Base-by-base conservation (phyloP, 179 eudicot genomes). In the Nepenthes alata region DNA sequence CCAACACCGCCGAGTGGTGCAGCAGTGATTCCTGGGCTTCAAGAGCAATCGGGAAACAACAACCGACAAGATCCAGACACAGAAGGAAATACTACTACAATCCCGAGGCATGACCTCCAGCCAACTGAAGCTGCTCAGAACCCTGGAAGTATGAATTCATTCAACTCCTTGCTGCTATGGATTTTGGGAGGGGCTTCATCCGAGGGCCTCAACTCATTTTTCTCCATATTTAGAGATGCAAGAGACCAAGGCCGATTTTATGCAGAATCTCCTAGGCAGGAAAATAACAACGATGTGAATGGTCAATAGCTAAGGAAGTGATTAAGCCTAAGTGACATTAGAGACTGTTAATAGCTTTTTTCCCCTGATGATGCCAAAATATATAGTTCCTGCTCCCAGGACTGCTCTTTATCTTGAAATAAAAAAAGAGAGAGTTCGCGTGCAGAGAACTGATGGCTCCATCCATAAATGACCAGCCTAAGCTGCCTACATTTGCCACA, bases 101-200 rank as follows among this genome's bases (percentile, higher is more conserved):
- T 64, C 35, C 73, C 82, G 6, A 85, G 74, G 51, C 78, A 81
- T 60, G 81, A 70, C 56, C 71, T 81, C 59, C 83, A 60, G 66
- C 95, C 79, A 61, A 80, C 84, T 53, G 91, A 80, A 65, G 35
- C 72, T 47, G 84, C 75, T 58, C 91, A 78, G 36, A 84, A 69
- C 64, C 89, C 86, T n/a, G 96, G 91, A 69, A 74, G 74, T 58
- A 80, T 91, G 89, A 91, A 70, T 61, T 91, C 95, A 12, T 83
- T 89, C 61, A 84, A 89, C 75, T 83, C 95, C 57, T 74, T 91
- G 80, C 72, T 91, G 72, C 72, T 91, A 37, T 83, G 96, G 89
- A 72, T 89, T 58, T 68, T 89, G 51, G 98, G 98, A 25, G 96
- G 98, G 61, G 91, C 96, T 58, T 80, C 87, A 47, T 83, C 96